Base-by-base conservation (phyloP, 192 early-diverging fungal genomes). In the Gamsiella multidivaricata region DNA sequence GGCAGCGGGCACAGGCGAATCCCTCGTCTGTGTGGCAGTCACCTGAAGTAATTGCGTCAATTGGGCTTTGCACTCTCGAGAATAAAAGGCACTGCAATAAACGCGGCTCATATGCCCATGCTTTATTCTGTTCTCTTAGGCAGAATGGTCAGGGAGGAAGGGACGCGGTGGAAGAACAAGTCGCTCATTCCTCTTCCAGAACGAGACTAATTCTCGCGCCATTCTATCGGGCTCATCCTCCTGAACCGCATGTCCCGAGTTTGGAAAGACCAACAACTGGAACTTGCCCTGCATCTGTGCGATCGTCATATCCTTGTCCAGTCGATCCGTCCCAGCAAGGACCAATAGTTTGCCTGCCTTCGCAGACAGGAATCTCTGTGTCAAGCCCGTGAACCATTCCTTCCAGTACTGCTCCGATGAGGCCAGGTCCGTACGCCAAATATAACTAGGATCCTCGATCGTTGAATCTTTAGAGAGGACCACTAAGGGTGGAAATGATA, bases 261-360 rank as follows among this genome's bases (percentile, higher is more conserved):
- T 89, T 0, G 86, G 89, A 22, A 93, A 82, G 0, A 94, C 79
- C 26, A 87, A 61, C 43, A 94, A 62, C 70, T 94, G 93, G 62
- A 93, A 94, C 79, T 91, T 93, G 53, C 88, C 93, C 79, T 94
- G 93, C 93, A 94, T 94, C 60, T 93, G 92, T 0, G 86, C 92
- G 76, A 94, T 92, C 54, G 87, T 87, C 46, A 94, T 82, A 18
- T 88, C 82, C 55, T 88, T 94, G 57, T 94, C 93, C 69, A 94
- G 63, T 32, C 92, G 82, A 80, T 94, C 93, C 0, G 92, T 88
- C 10, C 89, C 91, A 3, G 93, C 92, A 11, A 94, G 66, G 5
- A 94, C 64, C 23, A 94, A 76, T 17, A 93, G 61, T 33, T 89
- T 91, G 45, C 88, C 88, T 15, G 89, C 83, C 10, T 67, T 72